Percentiles rank a stretch among this genome's conserved stretches.
Evolutionary conservation across 805 yeast genomes (phyloP).

Genomic region (Saturnispora mendoncae): DNA sequence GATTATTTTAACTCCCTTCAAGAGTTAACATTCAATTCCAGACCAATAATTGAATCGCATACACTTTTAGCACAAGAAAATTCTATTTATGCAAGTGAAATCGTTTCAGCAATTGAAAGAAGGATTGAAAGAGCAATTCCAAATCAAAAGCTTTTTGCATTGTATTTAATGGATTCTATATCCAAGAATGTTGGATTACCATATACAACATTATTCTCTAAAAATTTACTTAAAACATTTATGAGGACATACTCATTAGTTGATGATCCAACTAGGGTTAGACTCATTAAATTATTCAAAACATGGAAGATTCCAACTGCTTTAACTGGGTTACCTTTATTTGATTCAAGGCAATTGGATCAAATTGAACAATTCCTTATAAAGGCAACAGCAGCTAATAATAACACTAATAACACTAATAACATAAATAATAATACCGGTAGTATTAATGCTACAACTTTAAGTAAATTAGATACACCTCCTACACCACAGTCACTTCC

Average conservation of each 20-base stretch:
- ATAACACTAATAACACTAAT: neutral
- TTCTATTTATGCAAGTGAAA: slow-evolving; percentile 63
- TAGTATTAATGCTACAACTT: neutral
- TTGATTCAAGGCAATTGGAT: slow-evolving; percentile 59
- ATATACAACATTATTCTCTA: slow-evolving; percentile 69
- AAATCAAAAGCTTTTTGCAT: slow-evolving; percentile 69
- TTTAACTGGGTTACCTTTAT: slow-evolving; percentile 57
- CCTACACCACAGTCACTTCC: slow-evolving; percentile 8
- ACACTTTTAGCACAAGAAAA: slow-evolving; percentile 86
- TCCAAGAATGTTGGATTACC: slow-evolving; percentile 88
- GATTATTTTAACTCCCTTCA: slow-evolving; percentile 67
- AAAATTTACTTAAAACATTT: slow-evolving; percentile 59
- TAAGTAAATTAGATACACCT: slow-evolving; percentile 17
- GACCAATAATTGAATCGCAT: slow-evolving; percentile 79
- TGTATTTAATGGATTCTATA: slow-evolving; percentile 83
- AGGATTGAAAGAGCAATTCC: slow-evolving; percentile 76
- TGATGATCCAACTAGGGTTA: slow-evolving; percentile 63
- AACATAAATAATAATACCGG: neutral
- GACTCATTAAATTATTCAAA: slow-evolving; percentile 67
- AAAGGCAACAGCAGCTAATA: slow-evolving; percentile 38
- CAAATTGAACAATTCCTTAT: slow-evolving; percentile 67
- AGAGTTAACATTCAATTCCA: slow-evolving; percentile 78
- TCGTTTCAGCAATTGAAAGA: slow-evolving; percentile 63
- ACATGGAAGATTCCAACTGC: slow-evolving; percentile 77
- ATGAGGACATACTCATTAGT: slow-evolving; percentile 72